Conservation (phyloP, 495 filamentous ascomycete species). For the Aspergillus heteromorphus region DNA sequence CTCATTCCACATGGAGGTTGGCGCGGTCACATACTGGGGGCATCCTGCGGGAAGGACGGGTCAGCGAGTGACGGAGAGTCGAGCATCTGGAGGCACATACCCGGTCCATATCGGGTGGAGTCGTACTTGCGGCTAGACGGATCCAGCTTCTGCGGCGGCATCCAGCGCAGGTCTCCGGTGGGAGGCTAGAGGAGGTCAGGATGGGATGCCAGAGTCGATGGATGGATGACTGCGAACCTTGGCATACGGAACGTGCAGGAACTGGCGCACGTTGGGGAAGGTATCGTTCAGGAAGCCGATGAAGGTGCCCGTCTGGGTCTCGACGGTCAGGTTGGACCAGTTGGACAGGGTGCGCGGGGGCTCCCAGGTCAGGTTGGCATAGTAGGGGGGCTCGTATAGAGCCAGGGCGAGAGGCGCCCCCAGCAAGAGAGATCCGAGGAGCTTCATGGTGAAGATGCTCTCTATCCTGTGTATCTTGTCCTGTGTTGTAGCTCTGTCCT, state of each 20-base stretch:
- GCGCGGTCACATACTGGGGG: conserved; percentile 9
- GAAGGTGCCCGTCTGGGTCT: conserved; percentile 11
- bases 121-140: conserved; percentile 4
- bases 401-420: not conserved
- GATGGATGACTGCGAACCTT: not conserved
- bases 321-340: conserved; percentile 12
- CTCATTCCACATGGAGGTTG: conserved; percentile 12
- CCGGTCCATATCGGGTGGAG: conserved; percentile 8
- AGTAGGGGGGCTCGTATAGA: conserved; percentile 2
- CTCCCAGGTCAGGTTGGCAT: conserved; percentile 13
- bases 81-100: not conserved
- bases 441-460: not conserved
- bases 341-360: conserved; percentile 8
- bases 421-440: not conserved
- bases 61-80: not conserved
- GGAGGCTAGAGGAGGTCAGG: not conserved
- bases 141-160: conserved; percentile 4
- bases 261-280: conserved; percentile 10
- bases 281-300: conserved; percentile 8
- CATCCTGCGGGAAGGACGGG: not conserved
- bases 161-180: conserved; percentile 10
- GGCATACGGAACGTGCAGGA: conserved; percentile 7
- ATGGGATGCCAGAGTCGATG: not conserved
- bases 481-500: too few relatives aligned
- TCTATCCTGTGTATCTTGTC: too few relatives aligned